phyloP scores from a whole-genome alignment of 768 basidiomycete genomes.

The Termitomyces sp. region DNA sequence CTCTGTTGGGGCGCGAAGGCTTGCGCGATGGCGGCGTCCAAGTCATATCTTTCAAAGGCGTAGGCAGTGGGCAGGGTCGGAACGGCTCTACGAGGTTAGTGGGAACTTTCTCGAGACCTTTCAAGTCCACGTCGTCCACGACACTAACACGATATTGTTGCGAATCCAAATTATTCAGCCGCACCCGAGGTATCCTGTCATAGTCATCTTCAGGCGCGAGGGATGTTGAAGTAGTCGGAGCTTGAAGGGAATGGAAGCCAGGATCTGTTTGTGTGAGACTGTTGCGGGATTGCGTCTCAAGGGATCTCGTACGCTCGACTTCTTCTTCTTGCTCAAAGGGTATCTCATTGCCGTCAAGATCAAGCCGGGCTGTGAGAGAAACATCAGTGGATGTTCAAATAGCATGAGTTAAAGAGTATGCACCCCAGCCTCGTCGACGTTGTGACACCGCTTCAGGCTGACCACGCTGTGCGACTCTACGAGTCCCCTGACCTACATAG shows the following conservation, averaged over 20 bases:
- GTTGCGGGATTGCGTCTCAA: conserved; percentile 24
- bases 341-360: conserved; percentile 62
- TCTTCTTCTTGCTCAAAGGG: conserved; percentile 60
- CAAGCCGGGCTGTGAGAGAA: conserved; percentile 37
- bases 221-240: conserved; percentile 15
- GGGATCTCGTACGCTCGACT: conserved; percentile 48
- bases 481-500: conserved; percentile 27
- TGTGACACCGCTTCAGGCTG: conserved; percentile 5
- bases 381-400: background rate
- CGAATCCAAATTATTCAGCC: conserved; percentile 13
- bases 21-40: conserved; percentile 18
- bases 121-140: conserved; percentile 12
- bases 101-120: background rate
- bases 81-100: conserved; percentile 18
- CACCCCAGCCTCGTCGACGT: conserved; percentile 47
- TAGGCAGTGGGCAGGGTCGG: conserved; percentile 50
- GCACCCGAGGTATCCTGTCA: conserved; percentile 17
- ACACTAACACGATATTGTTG: conserved; percentile 12
- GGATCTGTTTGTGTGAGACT: conserved; percentile 3
- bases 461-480: conserved; percentile 3
- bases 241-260: conserved; percentile 10
- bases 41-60: conserved; percentile 52
- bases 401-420: conserved; percentile 12
- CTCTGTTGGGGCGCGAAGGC: conserved; percentile 20
- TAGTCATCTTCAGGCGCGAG: conserved; percentile 16